Evolutionary conservation across 768 basidiomycete genomes (phyloP), one percentile per base, ranked within the genome.

Genomic region (Hirschioporus abietinus): DNA sequence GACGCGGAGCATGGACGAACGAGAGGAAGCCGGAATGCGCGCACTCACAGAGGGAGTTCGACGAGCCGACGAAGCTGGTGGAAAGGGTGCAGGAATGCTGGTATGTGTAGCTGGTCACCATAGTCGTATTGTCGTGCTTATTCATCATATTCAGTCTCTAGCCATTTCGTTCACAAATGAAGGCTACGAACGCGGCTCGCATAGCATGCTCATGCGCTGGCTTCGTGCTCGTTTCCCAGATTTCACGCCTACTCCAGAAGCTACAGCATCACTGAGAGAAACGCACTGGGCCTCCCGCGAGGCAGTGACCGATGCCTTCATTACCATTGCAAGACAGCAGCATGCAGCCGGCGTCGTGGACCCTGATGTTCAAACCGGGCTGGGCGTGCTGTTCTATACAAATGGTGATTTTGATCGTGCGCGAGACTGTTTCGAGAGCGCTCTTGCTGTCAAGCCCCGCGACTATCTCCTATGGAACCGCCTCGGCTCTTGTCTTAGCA

Each of bases 81-180:
- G 83, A n/a, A 73, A 81, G 6, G 90, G 90, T 23, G 82, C 80
- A 57, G 92, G 92, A 64, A 91, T 90, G 88, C 76, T 93, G 72
- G 92, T 91, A 76, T 66, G 88, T 79, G 23, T 30, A 27, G 63
- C 35, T 57, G 34, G 64, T 59, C 42, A 58, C 30, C 25, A 20
- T 30, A 25, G 30, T 8, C 8, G 9, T 52, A 34, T 18, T 62
- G 30, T 61, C 20, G 7, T 24, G 34, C 67, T 62, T 36, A 67
- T 72, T 73, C 27, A 74, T 24, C 15, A 9, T 63, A 42, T 35
- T 57, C 71, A 98, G 96, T 95, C 95, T 7, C 85, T 98, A 35
- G 95, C 96, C 0, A 95, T 98, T 69, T 95, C 94, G 9, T 99
- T 93, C 76, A 96, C 96, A 35, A 99, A 99, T 72, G 96, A 99